Evolutionary conservation across 164 flowering plant genomes (phyloP).

Genomic region (Houttuynia cordata): DNA sequence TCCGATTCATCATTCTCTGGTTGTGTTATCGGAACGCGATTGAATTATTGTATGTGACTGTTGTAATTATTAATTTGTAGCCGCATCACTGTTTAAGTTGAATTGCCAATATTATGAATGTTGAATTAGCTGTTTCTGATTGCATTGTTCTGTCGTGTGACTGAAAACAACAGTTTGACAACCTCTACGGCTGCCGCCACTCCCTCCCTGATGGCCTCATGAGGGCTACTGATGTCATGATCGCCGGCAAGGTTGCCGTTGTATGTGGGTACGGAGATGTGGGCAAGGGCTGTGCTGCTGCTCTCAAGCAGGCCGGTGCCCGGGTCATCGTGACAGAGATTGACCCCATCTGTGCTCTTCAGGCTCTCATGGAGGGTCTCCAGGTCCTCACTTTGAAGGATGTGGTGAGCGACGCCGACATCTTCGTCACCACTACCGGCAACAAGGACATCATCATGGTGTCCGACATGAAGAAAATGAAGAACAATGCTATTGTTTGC

Average conservation of each 20-base stretch:
- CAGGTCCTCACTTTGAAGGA: conserved; percentile 21
- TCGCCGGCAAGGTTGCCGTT: conserved; percentile 19
- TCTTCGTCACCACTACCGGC: conserved; percentile 22
- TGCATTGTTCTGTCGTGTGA: background rate
- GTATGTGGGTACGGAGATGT: conserved; percentile 21
- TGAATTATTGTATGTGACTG: too few relatives aligned
- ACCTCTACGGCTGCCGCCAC: conserved; percentile 21
- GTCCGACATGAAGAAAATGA: conserved; percentile 25
- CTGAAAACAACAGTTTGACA: conserved; percentile 6
- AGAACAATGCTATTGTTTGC: conserved; percentile 33
- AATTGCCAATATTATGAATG: too few relatives aligned
- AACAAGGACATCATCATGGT: conserved; percentile 29
- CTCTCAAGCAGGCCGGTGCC: conserved; percentile 19
- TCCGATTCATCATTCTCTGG: too few relatives aligned
- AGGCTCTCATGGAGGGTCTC: conserved; percentile 27
- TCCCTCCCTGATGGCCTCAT: conserved; percentile 20
- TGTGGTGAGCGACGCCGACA: conserved; percentile 17
- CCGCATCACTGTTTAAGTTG: too few relatives aligned
- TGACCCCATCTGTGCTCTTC: conserved; percentile 31
- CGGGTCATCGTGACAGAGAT: conserved; percentile 26
- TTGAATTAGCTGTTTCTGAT: background rate
- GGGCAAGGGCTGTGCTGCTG: conserved; percentile 22
- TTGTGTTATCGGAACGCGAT: too few relatives aligned
- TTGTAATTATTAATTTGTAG: too few relatives aligned
- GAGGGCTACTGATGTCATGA: conserved; percentile 22